Conservation (phyloP, 2,329 filamentous ascomycete genomes). For the Cladophialophora bantiana region DNA sequence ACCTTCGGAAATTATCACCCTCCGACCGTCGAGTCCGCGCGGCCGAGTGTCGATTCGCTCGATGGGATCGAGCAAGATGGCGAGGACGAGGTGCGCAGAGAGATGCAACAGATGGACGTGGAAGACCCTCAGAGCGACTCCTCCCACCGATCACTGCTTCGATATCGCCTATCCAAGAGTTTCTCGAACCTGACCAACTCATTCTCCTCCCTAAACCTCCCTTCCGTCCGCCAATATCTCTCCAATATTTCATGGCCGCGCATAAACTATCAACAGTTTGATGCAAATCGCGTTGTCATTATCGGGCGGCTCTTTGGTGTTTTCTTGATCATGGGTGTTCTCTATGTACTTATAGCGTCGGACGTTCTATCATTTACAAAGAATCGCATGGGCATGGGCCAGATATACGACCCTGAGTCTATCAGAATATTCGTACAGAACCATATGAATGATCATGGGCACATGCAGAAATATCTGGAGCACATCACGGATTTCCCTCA, state of each 20-base stretch:
- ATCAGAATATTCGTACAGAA: constrained; percentile 77
- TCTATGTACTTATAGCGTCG: constrained; percentile 86
- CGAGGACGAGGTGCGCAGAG: constrained; percentile 72
- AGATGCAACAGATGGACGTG: constrained; percentile 89
- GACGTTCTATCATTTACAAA: constrained; percentile 75
- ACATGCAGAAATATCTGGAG: constrained; percentile 74
- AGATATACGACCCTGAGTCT: constrained; percentile 83
- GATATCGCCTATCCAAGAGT: constrained; percentile 62
- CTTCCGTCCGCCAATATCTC: constrained; percentile 54
- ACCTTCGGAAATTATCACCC: constrained; percentile 70
- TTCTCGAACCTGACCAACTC: constrained; percentile 63
- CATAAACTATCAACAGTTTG: constrained; percentile 47
- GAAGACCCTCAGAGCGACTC: constrained; percentile 65
- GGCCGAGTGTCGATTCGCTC: constrained; percentile 66
- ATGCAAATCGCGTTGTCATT: constrained; percentile 67
- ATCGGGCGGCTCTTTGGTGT: constrained; percentile 77
- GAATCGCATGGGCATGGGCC: constrained; percentile 67
- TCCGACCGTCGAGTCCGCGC: constrained; percentile 83
- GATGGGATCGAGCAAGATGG: constrained; percentile 63
- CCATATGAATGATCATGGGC: constrained; percentile 69
- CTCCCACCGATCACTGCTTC: constrained; percentile 50
- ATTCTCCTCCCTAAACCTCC: constrained; percentile 64
- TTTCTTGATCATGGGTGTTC: constrained; percentile 74
- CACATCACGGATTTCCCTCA: constrained; percentile 87
- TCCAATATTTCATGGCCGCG: constrained; percentile 50